These are phyloP conservation scores for Elasticomyces elasticus DNA, from an alignment of 495 filamentous ascomycete genomes.

Conservation along the genomic window DNA sequence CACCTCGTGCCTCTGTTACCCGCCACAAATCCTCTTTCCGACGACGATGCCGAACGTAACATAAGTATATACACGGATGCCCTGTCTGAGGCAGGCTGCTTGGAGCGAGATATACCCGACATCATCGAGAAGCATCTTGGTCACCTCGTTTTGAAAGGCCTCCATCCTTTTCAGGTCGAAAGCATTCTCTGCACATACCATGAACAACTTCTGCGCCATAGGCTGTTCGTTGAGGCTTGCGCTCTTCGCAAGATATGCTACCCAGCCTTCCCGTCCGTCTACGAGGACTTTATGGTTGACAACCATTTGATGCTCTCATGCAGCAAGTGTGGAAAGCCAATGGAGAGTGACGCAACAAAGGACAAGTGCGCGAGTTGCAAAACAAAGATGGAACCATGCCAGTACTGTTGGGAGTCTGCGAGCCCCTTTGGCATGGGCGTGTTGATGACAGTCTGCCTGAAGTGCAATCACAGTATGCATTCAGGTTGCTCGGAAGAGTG, in stretches of 20 bases:
- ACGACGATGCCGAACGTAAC: slow-evolving; percentile 10
- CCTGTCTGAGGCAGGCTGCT: slow-evolving; percentile 17
- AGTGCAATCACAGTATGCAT: slow-evolving; percentile 32
- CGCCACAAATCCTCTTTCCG: slow-evolving; percentile 12
- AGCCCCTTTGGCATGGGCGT: slow-evolving; percentile 26
- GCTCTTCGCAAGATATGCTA: slow-evolving; percentile 29
- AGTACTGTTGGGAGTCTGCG: slow-evolving; percentile 28
- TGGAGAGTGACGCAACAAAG: slow-evolving; percentile 25
- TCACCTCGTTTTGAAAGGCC: slow-evolving; percentile 20
- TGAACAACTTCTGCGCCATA: slow-evolving; percentile 27
- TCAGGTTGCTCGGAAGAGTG: slow-evolving; percentile 27
- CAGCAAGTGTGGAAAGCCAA: slow-evolving; percentile 27
- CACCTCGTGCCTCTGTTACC: slow-evolving; percentile 29
- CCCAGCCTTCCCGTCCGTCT: slow-evolving; percentile 31
- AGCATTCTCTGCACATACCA: slow-evolving; percentile 33
- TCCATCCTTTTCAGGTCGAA: slow-evolving; percentile 33
- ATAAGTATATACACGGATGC: slow-evolving; percentile 21
- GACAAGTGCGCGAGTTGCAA: slow-evolving; percentile 28
- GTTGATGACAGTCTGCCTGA: slow-evolving; percentile 29
- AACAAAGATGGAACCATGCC: slow-evolving; percentile 26
- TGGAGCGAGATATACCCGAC: slow-evolving; percentile 14
- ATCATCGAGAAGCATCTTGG: slow-evolving; percentile 23
- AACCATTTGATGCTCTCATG: slow-evolving; percentile 27
- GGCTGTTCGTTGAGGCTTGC: slow-evolving; percentile 26
- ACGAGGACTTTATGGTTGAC: slow-evolving; percentile 29